Evolutionary conservation across 805 yeast species (phyloP).

Genomic region (Metschnikowia lachancei): DNA sequence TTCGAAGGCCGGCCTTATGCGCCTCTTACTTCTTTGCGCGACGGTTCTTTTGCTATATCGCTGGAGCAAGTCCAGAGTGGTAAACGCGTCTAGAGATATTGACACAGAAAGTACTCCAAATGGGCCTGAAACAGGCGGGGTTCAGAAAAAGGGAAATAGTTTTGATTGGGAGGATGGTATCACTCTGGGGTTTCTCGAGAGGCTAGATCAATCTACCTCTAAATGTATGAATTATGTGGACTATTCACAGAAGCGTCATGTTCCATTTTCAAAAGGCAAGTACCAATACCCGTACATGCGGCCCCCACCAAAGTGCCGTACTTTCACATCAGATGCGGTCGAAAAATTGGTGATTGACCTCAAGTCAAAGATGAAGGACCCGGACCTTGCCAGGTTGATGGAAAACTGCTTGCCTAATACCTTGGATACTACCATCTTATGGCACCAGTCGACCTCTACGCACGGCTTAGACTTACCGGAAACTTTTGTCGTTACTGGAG

Average conservation of each 20-base stretch:
- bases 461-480: constrained; percentile 35
- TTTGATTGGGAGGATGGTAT: constrained; percentile 9
- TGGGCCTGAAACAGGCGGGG: neutral
- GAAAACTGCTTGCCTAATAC: constrained; percentile 88
- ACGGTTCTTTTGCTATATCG: constrained; percentile 3
- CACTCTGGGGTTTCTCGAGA: constrained; percentile 17
- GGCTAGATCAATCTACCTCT: constrained; percentile 18
- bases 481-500: constrained; percentile 86
- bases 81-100: neutral
- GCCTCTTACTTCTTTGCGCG: constrained; percentile 1
- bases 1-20: neutral
- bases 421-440: constrained; percentile 78
- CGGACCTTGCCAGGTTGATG: constrained; percentile 68
- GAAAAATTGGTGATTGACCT: constrained; percentile 59
- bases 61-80: neutral
- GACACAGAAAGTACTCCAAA: no score
- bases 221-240: constrained; percentile 62
- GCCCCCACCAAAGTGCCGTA: constrained; percentile 69
- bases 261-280: constrained; percentile 58
- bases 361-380: constrained; percentile 48
- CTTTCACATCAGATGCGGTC: constrained; percentile 60
- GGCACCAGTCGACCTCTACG: constrained; percentile 45
- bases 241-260: constrained; percentile 54
- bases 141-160: neutral
- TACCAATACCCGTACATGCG: constrained; percentile 67